Conservation (phyloP, 2,329 filamentous ascomycete species). For the Epichloe festucae region DNA sequence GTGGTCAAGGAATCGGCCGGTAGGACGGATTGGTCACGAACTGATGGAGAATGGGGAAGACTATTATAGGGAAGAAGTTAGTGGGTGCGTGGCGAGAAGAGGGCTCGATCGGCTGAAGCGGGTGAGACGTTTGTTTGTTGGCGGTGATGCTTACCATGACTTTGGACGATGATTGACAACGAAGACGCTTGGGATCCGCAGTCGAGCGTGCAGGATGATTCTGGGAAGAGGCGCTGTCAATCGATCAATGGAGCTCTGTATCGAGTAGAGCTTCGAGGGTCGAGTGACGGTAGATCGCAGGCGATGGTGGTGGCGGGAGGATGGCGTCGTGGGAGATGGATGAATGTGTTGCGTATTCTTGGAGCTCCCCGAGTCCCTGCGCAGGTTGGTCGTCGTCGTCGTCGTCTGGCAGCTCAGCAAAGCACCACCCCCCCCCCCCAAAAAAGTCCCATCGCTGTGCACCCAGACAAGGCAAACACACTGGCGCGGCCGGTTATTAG, state of each 20-base stretch:
- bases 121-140: background rate
- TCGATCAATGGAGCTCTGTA: background rate
- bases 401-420: background rate
- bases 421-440: too few relatives aligned
- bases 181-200: background rate
- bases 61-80: slow-evolving; percentile 33
- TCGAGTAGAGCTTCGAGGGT: background rate
- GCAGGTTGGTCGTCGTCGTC: background rate
- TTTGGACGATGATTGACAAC: background rate
- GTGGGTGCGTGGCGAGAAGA: slow-evolving; percentile 3
- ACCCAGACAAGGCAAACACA: slow-evolving; percentile 12
- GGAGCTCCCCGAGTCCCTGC: background rate
- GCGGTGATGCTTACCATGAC: slow-evolving; percentile 2
- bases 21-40: slow-evolving; percentile 30
- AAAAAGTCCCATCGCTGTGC: background rate
- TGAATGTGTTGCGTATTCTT: background rate
- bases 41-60: slow-evolving; percentile 92
- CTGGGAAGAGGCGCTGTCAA: background rate
- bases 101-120: background rate
- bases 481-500: slow-evolving; percentile 11
- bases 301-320: background rate
- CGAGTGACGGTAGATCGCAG: background rate
- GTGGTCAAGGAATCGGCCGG: background rate
- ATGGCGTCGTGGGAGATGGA: slow-evolving; percentile 4
- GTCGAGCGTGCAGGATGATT: background rate